phyloP scores from a whole-genome alignment of 1,284 basidiomycete species.

The Apiotrichum sp. region DNA sequence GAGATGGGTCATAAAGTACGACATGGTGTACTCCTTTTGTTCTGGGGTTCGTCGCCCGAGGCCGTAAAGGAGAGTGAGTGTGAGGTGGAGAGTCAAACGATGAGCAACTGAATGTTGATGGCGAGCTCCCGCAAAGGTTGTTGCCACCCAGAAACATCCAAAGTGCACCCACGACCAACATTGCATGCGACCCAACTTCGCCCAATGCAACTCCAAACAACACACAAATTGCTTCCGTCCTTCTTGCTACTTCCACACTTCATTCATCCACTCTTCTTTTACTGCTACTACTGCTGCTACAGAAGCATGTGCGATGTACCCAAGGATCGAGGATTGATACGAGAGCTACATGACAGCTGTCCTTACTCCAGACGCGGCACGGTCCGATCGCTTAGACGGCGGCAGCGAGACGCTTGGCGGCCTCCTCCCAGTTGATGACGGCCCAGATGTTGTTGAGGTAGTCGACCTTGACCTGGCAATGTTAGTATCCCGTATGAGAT shows the following conservation, averaged over 20 bases:
- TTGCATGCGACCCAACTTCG: too few species aligned
- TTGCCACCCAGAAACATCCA: too few species aligned
- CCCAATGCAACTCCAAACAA: too few species aligned
- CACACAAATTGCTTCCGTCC: neutral
- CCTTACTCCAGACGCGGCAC: too few species aligned
- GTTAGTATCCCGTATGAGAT: neutral
- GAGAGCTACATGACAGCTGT: too few species aligned
- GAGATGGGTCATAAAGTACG: conserved; percentile 54
- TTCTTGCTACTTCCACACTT: too few species aligned
- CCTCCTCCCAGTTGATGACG: conserved; percentile 87
- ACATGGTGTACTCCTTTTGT: conserved; percentile 29
- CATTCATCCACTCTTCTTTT: too few species aligned
- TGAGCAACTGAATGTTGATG: neutral
- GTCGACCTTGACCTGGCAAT: conserved; percentile 58
- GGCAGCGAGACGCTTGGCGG: conserved; percentile 65
- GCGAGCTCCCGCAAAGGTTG: too few species aligned
- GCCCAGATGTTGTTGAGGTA: conserved; percentile 88
- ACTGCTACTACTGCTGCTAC: too few species aligned
- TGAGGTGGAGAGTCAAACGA: neutral
- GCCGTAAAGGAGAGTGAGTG: neutral
- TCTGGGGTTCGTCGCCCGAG: neutral
- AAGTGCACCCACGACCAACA: neutral
- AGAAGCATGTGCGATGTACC: too few species aligned
- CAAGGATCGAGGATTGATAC: too few species aligned
- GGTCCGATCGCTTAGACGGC: conserved; percentile 37